These are phyloP conservation scores for Irpex rosettiformis DNA, from an alignment of 1,284 basidiomycete genomes.

Conservation along the genomic window DNA sequence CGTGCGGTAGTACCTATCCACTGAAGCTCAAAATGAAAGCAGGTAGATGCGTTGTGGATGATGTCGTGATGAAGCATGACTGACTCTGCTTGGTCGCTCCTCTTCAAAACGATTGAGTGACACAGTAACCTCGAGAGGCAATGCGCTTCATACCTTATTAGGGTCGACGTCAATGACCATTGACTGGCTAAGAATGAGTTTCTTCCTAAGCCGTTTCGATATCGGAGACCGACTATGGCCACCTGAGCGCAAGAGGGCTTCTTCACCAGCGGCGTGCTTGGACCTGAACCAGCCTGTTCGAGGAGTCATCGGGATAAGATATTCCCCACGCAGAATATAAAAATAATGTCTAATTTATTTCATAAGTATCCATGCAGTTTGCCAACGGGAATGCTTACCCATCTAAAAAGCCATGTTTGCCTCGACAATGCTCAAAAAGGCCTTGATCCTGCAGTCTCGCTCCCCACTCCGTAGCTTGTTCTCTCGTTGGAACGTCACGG, in stretches of 20 bases:
- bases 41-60: conserved; percentile 87
- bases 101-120: conserved; percentile 37
- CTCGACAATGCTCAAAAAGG: conserved; percentile 78
- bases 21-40: conserved; percentile 91
- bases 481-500: conserved; percentile 75
- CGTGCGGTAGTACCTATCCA: conserved; percentile 97
- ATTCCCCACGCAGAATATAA: conserved; percentile 79
- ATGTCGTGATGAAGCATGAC: conserved; percentile 89
- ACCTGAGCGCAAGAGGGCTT: background rate
- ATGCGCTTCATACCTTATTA: conserved; percentile 49
- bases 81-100: conserved; percentile 84
- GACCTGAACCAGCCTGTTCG: conserved; percentile 58
- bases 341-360: conserved; percentile 67
- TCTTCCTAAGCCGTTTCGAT: conserved; percentile 47
- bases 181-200: conserved; percentile 79
- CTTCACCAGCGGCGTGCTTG: conserved; percentile 34
- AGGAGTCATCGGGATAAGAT: conserved; percentile 64
- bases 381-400: conserved; percentile 51
- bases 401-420: conserved; percentile 79
- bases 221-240: conserved; percentile 34
- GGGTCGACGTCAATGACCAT: conserved; percentile 88
- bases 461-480: conserved; percentile 80
- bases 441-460: conserved; percentile 72
- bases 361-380: conserved; percentile 9
- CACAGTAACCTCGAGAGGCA: background rate